phyloP scores from a whole-genome alignment of 352 stramenopile species.

The Poterioochromonas sp. region DNA sequence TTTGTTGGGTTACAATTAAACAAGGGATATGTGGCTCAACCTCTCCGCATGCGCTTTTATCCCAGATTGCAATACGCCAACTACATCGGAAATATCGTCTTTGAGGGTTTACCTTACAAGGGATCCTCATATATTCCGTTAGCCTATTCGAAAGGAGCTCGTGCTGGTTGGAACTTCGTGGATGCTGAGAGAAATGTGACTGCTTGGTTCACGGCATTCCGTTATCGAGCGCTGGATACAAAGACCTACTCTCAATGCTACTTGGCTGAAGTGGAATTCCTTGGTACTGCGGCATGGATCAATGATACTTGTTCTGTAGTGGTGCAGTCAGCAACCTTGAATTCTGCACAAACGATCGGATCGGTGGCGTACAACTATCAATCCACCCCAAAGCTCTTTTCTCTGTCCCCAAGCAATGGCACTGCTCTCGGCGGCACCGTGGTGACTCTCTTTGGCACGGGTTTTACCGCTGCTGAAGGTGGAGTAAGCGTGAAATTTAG shows the following conservation, averaged over 20 bases:
- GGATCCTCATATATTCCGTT: neutral
- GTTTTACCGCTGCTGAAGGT: neutral
- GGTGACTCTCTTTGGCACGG: neutral
- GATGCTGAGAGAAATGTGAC: constrained; percentile 4
- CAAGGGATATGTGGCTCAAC: neutral
- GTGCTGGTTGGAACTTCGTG: constrained; percentile 38
- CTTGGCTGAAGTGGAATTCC: constrained; percentile 34
- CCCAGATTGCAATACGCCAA: constrained; percentile 4
- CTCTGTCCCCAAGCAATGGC: constrained; percentile 20
- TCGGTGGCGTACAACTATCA: neutral
- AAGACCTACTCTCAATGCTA: neutral
- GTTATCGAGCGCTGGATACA: neutral
- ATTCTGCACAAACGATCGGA: neutral
- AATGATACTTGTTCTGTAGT: neutral
- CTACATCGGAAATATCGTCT: neutral
- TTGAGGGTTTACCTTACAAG: neutral
- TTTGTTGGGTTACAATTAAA: neutral
- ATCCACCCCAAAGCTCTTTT: neutral
- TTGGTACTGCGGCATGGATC: neutral
- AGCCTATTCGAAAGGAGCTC: neutral
- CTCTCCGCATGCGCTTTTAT: constrained; percentile 12
- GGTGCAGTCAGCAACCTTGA: neutral
- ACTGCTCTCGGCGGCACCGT: constrained; percentile 22
- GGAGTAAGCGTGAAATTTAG: neutral
- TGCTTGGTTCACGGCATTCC: neutral